A percentile compares a stretch with the other conserved stretches of the same genome.
These are phyloP conservation scores for Phycomyces blakesleeanus DNA, from an alignment of 192 early-diverging fungal species.

Conservation along the genomic window DNA sequence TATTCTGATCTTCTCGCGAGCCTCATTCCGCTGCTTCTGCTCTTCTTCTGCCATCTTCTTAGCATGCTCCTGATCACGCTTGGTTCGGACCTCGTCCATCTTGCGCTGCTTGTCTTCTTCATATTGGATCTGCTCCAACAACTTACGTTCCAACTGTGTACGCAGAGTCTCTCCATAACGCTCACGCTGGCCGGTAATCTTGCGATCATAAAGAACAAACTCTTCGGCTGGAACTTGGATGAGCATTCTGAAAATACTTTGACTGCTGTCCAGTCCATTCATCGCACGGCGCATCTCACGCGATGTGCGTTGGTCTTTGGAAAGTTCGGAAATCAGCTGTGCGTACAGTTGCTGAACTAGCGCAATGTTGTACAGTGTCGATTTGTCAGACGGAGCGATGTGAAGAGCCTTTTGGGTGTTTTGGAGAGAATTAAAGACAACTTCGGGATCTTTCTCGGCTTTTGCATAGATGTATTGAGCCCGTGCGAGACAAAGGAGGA, in stretches of 20 bases:
- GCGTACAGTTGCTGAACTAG: slow-evolving; percentile 82
- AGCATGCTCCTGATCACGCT: slow-evolving; percentile 50
- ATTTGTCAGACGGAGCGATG: slow-evolving; percentile 52
- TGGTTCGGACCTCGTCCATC: slow-evolving; percentile 48
- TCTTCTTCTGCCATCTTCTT: slow-evolving; percentile 35
- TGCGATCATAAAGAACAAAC: slow-evolving; percentile 54
- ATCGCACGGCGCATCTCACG: slow-evolving; percentile 54
- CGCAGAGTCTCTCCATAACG: slow-evolving; percentile 57
- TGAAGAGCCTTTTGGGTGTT: slow-evolving; percentile 48
- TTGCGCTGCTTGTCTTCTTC: slow-evolving; percentile 51
- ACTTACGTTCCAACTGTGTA: slow-evolving; percentile 51
- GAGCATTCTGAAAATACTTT: slow-evolving; percentile 36
- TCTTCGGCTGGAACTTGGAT: slow-evolving; percentile 40
- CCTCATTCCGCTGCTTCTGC: slow-evolving; percentile 24
- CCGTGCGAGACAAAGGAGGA: slow-evolving; percentile 53
- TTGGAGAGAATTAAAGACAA: slow-evolving; percentile 55
- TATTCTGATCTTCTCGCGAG: slow-evolving; percentile 30
- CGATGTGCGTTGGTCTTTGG: slow-evolving; percentile 58
- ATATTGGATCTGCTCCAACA: slow-evolving; percentile 54
- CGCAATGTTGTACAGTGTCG: slow-evolving; percentile 67
- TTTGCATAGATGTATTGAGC: slow-evolving; percentile 60
- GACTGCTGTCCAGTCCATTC: slow-evolving; percentile 49
- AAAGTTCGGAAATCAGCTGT: slow-evolving; percentile 70
- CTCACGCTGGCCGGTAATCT: slow-evolving; percentile 60
- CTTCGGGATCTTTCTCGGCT: slow-evolving; percentile 54